These are phyloP conservation scores for Paramecium pentaurelia DNA, from an alignment of 73 alveolate species.

Conservation along the genomic window DNA sequence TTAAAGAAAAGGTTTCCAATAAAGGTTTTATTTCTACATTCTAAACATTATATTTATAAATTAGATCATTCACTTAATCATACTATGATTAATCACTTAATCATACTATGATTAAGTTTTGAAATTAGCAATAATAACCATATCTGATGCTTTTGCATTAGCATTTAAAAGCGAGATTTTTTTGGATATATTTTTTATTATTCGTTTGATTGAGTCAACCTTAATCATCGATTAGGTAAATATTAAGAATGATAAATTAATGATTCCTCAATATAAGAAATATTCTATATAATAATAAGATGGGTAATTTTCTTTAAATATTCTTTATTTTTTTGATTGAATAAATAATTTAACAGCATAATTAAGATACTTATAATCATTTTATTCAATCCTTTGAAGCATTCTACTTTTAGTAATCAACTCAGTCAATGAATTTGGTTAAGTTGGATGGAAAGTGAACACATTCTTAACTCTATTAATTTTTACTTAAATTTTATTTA, in stretches of 20 bases:
- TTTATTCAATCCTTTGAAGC: conserved; percentile 38
- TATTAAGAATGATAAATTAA: conserved; percentile 6
- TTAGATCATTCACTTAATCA: background rate
- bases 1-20: conserved; percentile 19
- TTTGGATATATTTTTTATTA: conserved; percentile 6
- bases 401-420: conserved; percentile 10
- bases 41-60: background rate
- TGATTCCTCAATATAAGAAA: conserved; percentile 11
- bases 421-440: conserved; percentile 21
- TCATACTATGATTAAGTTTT: background rate
- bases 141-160: conserved; percentile 37
- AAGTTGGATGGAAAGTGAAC: conserved; percentile 39
- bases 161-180: conserved; percentile 35
- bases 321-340: background rate
- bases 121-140: conserved; percentile 37
- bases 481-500: background rate
- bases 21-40: conserved; percentile 19
- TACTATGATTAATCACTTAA: too few relatives aligned
- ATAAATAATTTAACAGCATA: conserved; percentile 9
- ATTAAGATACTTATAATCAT: conserved; percentile 9
- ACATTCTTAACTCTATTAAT: conserved; percentile 20
- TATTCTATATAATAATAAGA: background rate
- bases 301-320: background rate
- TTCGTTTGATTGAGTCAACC: background rate
- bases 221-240: background rate